phyloP scores from a whole-genome alignment of 352 stramenopile species.

The Phytophthora fragariae region DNA sequence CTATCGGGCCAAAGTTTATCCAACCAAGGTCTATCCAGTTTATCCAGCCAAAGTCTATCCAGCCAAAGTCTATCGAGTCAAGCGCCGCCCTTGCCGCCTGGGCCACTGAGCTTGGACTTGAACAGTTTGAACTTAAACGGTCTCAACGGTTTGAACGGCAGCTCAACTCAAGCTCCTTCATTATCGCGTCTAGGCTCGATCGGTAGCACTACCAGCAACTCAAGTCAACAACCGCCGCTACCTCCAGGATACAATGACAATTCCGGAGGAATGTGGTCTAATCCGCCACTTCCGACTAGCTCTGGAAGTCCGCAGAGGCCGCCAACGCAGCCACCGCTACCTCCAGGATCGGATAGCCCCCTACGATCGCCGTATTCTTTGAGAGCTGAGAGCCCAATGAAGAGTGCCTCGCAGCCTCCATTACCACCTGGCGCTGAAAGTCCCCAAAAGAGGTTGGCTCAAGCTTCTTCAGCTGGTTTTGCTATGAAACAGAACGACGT shows the following conservation, averaged over 20 bases:
- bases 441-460: slow-evolving; percentile 23
- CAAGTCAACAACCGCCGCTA: slow-evolving; percentile 32
- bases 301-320: slow-evolving; percentile 31
- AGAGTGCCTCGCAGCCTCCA: slow-evolving; percentile 19
- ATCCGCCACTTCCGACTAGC: slow-evolving; percentile 30
- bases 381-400: slow-evolving; percentile 29
- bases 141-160: slow-evolving; percentile 26
- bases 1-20: too few species aligned
- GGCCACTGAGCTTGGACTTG: slow-evolving; percentile 7
- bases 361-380: slow-evolving; percentile 18
- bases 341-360: slow-evolving; percentile 27
- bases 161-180: slow-evolving; percentile 24
- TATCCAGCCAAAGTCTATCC: slow-evolving; percentile 14
- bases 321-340: slow-evolving; percentile 12
- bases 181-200: slow-evolving; percentile 44
- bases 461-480: slow-evolving; percentile 15
- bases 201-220: slow-evolving; percentile 35
- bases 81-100: slow-evolving; percentile 20
- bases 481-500: slow-evolving; percentile 29
- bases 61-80: slow-evolving; percentile 19
- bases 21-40: not conserved
- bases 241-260: slow-evolving; percentile 38
- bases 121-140: slow-evolving; percentile 33
- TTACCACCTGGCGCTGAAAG: slow-evolving; percentile 26
- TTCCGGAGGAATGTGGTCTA: slow-evolving; percentile 31